Evolutionary conservation across 176 grass and related monocot species (phyloP), one percentile per base, ranked within the genome.

Genomic region (Rhipidocladum racemiflorum): DNA sequence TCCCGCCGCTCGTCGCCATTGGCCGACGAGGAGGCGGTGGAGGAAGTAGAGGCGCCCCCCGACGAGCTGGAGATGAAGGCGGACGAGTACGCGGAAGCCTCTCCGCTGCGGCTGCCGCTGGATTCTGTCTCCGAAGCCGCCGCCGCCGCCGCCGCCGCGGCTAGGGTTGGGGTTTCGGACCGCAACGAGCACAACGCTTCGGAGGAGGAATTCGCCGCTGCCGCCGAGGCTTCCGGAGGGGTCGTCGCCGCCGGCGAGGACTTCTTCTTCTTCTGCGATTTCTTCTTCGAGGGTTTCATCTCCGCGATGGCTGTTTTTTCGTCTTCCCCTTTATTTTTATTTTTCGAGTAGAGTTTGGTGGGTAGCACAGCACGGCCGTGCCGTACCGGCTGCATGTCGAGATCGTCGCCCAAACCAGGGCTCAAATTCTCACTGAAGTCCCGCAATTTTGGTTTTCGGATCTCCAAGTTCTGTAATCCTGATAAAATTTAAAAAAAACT

Each of bases 241-340:
- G 68, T 57, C 2, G 62, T 18, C 15, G 81, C 20, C 67, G 82
- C 21, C 65, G 74, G 29, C 10, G 85, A 49, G 74, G 85, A 29
- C 71, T 80, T 65, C 84, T 77, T 77, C 81, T 84, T 91, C 76
- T 84, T 87, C 73, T 82, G 88, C 9, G 56, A 56, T 83, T 86
- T 91, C 76, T 82, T 91, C 89, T 89, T 89, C 54, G 87, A 54
- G 27, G 89, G 73, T n/a, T 79, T 89, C 92, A 94, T 94, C 36
- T 71, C 61, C 75, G 68, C 68, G 76, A 28, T 9, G 51, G 75
- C 49, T 69, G 78, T 57, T 61, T 77, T 63, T 48, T 13, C 17
- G 28, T 55, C 21, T 35, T 2, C 7, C 32, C 49, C 10, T 11
- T 21, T 29, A 4, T 21, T 62, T 32, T 30, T n/a, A n/a, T n/a